Percentiles rank a stretch among this genome's conserved stretches.
phyloP scores from a whole-genome alignment of 768 basidiomycete genomes.

The Lentinus brumalis region DNA sequence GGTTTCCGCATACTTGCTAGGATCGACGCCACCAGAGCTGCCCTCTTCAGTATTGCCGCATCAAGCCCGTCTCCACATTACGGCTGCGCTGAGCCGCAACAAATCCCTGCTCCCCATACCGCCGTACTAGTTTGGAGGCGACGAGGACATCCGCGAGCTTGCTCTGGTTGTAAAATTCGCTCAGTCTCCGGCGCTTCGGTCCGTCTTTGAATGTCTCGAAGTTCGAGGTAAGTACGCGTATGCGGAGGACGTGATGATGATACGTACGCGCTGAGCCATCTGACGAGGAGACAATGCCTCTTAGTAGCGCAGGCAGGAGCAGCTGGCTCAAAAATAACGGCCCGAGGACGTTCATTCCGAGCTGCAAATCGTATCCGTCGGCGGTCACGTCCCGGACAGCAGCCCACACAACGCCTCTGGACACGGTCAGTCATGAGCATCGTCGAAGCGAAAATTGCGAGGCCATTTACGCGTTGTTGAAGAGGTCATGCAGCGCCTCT shows the following conservation, averaged over 20 bases:
- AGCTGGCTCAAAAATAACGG: conserved; percentile 59
- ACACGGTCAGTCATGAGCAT: no score
- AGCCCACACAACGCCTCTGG: conserved; percentile 38
- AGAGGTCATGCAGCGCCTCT: conserved; percentile 42
- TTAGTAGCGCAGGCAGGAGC: conserved; percentile 47
- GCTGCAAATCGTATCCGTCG: conserved; percentile 45
- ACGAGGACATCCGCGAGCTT: conserved; percentile 49
- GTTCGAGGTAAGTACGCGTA: conserved; percentile 37
- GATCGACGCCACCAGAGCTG: neutral
- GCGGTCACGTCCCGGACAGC: conserved; percentile 36
- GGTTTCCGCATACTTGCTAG: no score
- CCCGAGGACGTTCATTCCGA: conserved; percentile 47
- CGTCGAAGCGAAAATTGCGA: neutral
- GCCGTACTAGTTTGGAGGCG: conserved; percentile 46
- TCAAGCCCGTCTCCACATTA: conserved; percentile 33
- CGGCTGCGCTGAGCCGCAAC: conserved; percentile 32
- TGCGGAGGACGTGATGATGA: conserved; percentile 47
- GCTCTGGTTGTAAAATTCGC: conserved; percentile 30
- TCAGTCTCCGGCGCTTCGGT: conserved; percentile 18
- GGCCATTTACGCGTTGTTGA: conserved; percentile 48
- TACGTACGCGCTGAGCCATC: conserved; percentile 40
- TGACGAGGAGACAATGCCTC: conserved; percentile 37
- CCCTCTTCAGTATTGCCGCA: conserved; percentile 38
- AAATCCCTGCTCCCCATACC: conserved; percentile 45
- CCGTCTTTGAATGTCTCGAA: conserved; percentile 39